These are phyloP conservation scores for Strobilomyces echinocephalus DNA, from an alignment of 768 basidiomycete genomes.

Conservation along the genomic window DNA sequence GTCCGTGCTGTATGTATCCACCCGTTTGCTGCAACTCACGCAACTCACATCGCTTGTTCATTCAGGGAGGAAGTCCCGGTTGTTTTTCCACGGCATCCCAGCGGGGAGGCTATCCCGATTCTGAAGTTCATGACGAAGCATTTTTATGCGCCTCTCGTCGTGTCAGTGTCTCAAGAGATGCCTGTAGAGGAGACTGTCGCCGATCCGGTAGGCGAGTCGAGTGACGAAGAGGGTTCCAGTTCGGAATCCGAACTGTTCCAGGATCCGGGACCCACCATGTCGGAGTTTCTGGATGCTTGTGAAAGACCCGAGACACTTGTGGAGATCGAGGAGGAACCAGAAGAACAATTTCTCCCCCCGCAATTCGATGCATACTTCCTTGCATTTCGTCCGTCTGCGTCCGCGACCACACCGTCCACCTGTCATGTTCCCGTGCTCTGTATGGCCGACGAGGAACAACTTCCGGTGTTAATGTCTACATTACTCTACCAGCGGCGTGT, in stretches of 20 bases:
- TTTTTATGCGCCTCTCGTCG: neutral
- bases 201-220: no score
- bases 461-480: no score
- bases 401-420: neutral
- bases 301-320: no score
- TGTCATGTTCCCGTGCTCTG: neutral
- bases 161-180: neutral
- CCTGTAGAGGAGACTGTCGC: neutral
- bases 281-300: no score
- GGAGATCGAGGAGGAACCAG: no score
- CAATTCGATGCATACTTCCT: no score
- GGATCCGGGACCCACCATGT: no score
- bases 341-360: no score
- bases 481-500: neutral
- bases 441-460: no score
- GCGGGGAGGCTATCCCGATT: slow-evolving; percentile 3
- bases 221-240: no score
- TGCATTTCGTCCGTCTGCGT: neutral
- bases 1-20: neutral
- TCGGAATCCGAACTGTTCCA: no score
- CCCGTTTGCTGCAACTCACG: no score
- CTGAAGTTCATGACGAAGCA: neutral
- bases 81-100: slow-evolving; percentile 5
- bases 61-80: slow-evolving; percentile 6
- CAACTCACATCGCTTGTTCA: neutral